These are phyloP conservation scores for Verbascum thapsus DNA, from an alignment of 257 asterid genomes.

Conservation along the genomic window DNA sequence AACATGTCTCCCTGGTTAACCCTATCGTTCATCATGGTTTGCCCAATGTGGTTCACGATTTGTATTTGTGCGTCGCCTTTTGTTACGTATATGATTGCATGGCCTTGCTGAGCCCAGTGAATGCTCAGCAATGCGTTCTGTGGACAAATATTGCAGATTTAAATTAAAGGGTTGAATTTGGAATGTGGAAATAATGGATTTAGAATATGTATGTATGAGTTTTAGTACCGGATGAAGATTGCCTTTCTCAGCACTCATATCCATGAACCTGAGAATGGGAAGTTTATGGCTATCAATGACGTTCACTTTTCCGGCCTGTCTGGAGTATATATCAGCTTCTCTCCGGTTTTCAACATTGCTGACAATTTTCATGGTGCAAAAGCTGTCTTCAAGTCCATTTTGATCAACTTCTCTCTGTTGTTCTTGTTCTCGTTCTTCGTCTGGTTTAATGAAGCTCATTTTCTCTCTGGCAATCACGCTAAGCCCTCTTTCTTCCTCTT, in stretches of 20 bases:
- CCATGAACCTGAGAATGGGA: conserved; percentile 61
- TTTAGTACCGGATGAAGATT: conserved; percentile 51
- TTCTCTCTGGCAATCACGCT: conserved; percentile 46
- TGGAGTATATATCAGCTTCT: conserved; percentile 59
- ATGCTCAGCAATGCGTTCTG: conserved; percentile 64
- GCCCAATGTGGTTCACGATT: conserved; percentile 50
- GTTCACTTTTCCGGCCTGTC: conserved; percentile 64
- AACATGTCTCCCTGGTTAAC: conserved; percentile 65
- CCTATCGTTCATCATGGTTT: conserved; percentile 55
- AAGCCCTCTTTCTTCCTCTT: conserved; percentile 51
- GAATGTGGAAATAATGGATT: no score
- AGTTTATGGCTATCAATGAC: conserved; percentile 56
- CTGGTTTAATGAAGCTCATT: conserved; percentile 52
- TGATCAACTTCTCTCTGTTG: conserved; percentile 1
- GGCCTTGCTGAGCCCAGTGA: conserved; percentile 55
- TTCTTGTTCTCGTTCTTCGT: conserved; percentile 33
- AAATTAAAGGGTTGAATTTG: no score
- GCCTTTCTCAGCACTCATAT: conserved; percentile 73
- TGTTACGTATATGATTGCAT: conserved; percentile 57
- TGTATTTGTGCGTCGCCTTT: conserved; percentile 65
- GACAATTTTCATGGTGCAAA: conserved; percentile 53
- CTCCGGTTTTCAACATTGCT: conserved; percentile 42
- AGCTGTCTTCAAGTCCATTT: conserved; percentile 54
- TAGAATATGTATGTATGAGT: no score
- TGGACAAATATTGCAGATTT: no score